These are phyloP conservation scores for Catenaria anguillulae DNA, from an alignment of 371 early-diverging fungal species.

Conservation along the genomic window DNA sequence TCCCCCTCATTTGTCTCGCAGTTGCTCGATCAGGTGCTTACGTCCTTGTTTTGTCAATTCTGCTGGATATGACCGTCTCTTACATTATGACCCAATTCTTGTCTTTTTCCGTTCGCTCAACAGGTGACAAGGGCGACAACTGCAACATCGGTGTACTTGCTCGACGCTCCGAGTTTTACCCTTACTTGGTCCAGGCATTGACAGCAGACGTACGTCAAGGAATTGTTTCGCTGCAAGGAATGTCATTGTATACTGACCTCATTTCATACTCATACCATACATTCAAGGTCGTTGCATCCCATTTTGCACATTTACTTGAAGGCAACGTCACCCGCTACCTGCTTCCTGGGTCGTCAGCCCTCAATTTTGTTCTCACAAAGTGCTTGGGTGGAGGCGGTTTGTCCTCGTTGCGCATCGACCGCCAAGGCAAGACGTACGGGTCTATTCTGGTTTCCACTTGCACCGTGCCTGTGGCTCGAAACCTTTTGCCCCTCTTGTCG, in stretches of 20 bases:
- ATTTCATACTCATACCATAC: neutral
- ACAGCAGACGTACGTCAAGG: slow-evolving; percentile 18
- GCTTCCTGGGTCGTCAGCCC: slow-evolving; percentile 41
- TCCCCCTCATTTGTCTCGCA: slow-evolving; percentile 43
- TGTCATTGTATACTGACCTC: too few species aligned
- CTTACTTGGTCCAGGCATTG: slow-evolving; percentile 23
- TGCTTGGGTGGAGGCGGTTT: slow-evolving; percentile 55
- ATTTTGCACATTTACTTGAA: slow-evolving; percentile 46
- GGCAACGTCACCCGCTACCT: slow-evolving; percentile 48
- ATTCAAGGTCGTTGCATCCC: slow-evolving; percentile 36
- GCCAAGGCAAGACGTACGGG: slow-evolving; percentile 60
- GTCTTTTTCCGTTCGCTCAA: too few species aligned
- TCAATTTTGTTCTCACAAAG: slow-evolving; percentile 56
- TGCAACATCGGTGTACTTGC: slow-evolving; percentile 55
- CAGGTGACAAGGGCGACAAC: slow-evolving; percentile 61
- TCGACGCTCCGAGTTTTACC: slow-evolving; percentile 39
- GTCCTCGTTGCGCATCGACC: slow-evolving; percentile 45
- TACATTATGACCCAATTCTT: too few species aligned
- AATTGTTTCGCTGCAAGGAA: too few species aligned
- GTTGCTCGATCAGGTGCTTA: slow-evolving; percentile 56
- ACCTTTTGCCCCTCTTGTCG: too few species aligned
- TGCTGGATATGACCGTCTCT: too few species aligned
- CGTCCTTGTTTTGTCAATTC: too few species aligned
- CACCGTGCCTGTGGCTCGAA: slow-evolving; percentile 42
- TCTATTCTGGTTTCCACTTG: slow-evolving; percentile 41